Evolutionary conservation across 108 stramenopile species (phyloP).

Genomic region (Nitzschia palea): DNA sequence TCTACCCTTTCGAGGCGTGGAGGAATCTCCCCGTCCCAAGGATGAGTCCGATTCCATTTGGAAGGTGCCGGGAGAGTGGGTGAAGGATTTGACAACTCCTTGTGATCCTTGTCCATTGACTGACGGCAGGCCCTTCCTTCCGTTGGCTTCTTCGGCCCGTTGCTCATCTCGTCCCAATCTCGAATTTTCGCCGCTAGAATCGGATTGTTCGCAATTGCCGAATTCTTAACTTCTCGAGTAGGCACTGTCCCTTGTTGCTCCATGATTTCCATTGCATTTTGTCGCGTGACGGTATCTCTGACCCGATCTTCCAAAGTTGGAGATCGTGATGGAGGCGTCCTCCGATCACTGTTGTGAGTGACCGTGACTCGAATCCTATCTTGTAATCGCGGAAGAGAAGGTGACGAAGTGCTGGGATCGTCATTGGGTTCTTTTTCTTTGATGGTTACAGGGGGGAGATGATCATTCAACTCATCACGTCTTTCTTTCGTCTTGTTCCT

Average conservation of each 20-base stretch:
- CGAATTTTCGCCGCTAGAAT: slow-evolving; percentile 39
- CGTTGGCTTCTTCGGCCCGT: slow-evolving; percentile 9
- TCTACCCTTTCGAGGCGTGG: slow-evolving; percentile 3
- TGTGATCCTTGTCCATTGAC: too few species aligned
- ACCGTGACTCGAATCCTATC: background rate
- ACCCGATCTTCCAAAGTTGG: background rate
- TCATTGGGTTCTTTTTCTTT: slow-evolving; percentile 19
- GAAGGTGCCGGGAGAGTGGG: background rate
- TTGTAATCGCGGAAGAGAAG: background rate
- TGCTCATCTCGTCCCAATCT: slow-evolving; percentile 49
- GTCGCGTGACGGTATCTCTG: background rate
- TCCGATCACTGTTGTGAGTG: background rate
- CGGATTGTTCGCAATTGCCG: slow-evolving; percentile 15
- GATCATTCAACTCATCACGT: slow-evolving; percentile 1
- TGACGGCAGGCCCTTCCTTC: too few species aligned
- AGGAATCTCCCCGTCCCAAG: slow-evolving; percentile 29
- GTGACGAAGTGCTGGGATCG: background rate
- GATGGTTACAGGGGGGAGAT: slow-evolving; percentile 30
- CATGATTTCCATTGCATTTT: slow-evolving; percentile 5
- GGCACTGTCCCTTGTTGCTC: too few species aligned
- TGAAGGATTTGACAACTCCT: too few species aligned
- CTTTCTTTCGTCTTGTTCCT: slow-evolving; percentile 4
- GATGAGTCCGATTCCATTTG: slow-evolving; percentile 18
- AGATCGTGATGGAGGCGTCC: background rate
- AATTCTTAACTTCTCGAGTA: too few species aligned